These are phyloP conservation scores for Litchi chinensis DNA, from an alignment of 345 rosid genomes.

Conservation along the genomic window DNA sequence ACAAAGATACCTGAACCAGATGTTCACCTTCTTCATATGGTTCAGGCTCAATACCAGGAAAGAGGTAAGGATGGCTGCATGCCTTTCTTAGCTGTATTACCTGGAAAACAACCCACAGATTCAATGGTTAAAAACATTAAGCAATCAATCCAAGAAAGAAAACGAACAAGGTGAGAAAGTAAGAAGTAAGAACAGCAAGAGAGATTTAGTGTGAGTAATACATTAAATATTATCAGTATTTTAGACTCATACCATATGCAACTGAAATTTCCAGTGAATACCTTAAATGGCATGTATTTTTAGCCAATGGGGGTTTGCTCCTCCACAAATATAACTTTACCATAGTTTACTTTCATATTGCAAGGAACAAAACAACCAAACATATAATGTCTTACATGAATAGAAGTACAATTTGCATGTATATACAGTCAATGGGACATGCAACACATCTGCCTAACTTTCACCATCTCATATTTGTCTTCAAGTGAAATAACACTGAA, in stretches of 20 bases:
- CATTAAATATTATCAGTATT: not conserved
- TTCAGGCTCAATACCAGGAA: conserved; percentile 92
- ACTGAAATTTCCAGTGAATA: not conserved
- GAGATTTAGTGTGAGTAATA: not conserved
- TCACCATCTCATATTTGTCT: not conserved
- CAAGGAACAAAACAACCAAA: not conserved
- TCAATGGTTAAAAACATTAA: conserved; percentile 6
- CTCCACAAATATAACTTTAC: not conserved
- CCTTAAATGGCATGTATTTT: not conserved
- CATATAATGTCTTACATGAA: not conserved
- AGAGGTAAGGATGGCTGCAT: conserved; percentile 93
- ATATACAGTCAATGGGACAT: not conserved
- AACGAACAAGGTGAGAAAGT: conserved; percentile 11
- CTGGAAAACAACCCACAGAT: conserved; percentile 38
- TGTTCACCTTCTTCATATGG: conserved; percentile 96
- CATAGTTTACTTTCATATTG: not conserved
- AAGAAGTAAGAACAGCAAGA: not conserved
- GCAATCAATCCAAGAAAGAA: not conserved
- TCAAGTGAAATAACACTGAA: not conserved
- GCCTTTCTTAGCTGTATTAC: conserved; percentile 89
- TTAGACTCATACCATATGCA: not conserved
- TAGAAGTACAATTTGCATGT: not conserved
- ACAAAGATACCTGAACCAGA: conserved; percentile 68
- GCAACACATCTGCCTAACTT: not conserved
- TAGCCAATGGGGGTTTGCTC: not conserved